Conservation (phyloP, 2,329 filamentous ascomycete genomes). For the Trematosphaeria pertusa region DNA sequence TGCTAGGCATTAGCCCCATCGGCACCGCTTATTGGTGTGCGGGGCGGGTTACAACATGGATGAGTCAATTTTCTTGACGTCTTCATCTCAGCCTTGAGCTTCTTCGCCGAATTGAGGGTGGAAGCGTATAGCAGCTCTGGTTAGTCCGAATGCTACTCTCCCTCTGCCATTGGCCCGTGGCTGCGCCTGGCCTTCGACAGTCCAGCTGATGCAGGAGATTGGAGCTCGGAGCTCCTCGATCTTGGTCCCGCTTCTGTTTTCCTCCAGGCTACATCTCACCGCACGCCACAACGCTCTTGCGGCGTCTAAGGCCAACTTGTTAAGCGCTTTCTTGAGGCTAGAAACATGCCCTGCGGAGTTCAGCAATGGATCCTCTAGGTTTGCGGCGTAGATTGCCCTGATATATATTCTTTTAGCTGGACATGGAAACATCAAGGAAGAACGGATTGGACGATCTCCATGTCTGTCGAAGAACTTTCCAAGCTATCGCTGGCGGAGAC, state of each 20-base stretch:
- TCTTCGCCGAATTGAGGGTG: conserved; percentile 13
- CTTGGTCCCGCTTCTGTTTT: conserved; percentile 1
- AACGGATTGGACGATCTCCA: conserved; percentile 29
- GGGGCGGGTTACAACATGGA: conserved; percentile 4
- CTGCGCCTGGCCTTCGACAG: not conserved
- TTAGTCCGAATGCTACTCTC: conserved; percentile 11
- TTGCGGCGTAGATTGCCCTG: conserved; percentile 37
- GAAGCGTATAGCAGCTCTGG: conserved; percentile 18
- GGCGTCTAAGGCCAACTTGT: conserved; percentile 38
- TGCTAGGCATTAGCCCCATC: conserved; percentile 13
- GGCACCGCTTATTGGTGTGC: conserved; percentile 11
- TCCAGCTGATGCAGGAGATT: not conserved
- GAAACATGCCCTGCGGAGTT: conserved; percentile 27
- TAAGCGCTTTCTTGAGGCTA: conserved; percentile 40
- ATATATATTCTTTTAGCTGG: conserved; percentile 41
- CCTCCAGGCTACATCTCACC: conserved; percentile 41
- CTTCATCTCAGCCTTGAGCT: conserved; percentile 13
- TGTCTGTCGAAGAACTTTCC: conserved; percentile 47
- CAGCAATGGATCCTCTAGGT: conserved; percentile 31
- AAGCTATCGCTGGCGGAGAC: conserved; percentile 45
- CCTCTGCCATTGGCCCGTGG: not conserved
- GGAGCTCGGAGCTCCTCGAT: conserved; percentile 3
- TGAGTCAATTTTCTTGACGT: not conserved
- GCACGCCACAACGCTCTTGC: conserved; percentile 34
- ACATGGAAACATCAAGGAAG: conserved; percentile 20